Percentiles rank a stretch among this genome's conserved stretches.
phyloP scores from a whole-genome alignment of 139 green algal species.

The Coelastrella sp. region DNA sequence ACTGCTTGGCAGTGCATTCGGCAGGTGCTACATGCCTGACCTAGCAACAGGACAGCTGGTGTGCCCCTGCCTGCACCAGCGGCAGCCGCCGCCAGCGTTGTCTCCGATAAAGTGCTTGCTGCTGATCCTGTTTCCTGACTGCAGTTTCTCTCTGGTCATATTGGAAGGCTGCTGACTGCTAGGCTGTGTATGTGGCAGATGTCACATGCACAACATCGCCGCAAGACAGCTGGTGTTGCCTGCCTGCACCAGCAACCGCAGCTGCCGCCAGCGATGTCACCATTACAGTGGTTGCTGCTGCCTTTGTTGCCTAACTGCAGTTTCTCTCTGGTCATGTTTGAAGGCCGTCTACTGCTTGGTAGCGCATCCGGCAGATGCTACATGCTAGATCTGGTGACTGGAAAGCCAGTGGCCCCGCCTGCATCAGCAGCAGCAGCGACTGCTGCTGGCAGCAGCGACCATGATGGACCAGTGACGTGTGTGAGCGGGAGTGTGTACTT shows the following conservation, averaged over 20 bases:
- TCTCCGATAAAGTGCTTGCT: neutral
- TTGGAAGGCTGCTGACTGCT: too few species aligned
- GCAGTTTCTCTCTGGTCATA: neutral
- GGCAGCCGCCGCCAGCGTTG: neutral
- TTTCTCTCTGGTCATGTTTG: constrained; percentile 33
- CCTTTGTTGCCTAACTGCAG: neutral
- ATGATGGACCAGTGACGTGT: constrained; percentile 30
- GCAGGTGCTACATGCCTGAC: constrained; percentile 9
- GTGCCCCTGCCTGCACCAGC: neutral
- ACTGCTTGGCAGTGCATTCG: constrained; percentile 23
- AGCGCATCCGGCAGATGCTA: constrained; percentile 22
- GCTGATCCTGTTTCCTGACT: neutral
- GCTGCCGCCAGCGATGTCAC: neutral
- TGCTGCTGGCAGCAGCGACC: neutral
- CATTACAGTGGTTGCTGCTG: neutral
- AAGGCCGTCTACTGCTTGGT: constrained; percentile 9
- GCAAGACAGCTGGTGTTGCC: too few species aligned
- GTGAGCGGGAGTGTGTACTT: constrained; percentile 1
- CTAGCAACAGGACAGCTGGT: neutral
- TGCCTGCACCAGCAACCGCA: neutral
- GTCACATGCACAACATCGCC: too few species aligned
- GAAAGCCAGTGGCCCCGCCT: neutral
- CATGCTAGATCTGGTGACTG: constrained; percentile 12
- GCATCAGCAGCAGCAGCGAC: neutral
- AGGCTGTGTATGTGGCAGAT: too few species aligned